Percentiles rank a stretch among this genome's conserved stretches.
phyloP scores from a whole-genome alignment of 2,329 filamentous ascomycete species.

The Elsinoe perseae region DNA sequence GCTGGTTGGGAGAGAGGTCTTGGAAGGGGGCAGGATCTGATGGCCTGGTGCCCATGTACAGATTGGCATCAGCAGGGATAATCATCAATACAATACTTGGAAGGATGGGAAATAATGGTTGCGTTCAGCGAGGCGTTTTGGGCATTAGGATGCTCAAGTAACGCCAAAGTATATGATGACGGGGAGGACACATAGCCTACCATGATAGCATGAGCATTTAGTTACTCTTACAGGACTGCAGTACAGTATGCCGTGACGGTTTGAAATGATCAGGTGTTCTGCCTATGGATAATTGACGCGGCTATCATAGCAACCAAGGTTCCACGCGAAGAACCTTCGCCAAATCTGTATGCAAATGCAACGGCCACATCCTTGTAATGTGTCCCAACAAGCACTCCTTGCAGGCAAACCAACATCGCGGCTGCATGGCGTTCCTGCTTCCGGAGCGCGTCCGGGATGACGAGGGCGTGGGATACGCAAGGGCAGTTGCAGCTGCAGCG shows the following conservation, averaged over 20 bases:
- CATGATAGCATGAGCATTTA: neutral
- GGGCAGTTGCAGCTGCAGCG: neutral
- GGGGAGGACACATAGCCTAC: neutral
- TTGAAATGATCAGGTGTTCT: neutral
- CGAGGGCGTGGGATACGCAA: neutral
- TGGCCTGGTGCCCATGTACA: neutral
- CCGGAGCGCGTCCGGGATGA: neutral
- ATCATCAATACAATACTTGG: neutral
- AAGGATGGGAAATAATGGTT: neutral
- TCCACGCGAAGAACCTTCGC: neutral
- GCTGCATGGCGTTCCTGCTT: conserved; percentile 11
- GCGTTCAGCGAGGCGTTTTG: conserved; percentile 8
- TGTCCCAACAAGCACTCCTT: conserved; percentile 9
- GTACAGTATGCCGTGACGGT: neutral
- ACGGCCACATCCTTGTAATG: neutral
- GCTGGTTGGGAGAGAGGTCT: conserved; percentile 56
- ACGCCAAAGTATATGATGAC: neutral
- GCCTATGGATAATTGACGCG: conserved; percentile 3
- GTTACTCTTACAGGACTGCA: neutral
- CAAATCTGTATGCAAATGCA: neutral
- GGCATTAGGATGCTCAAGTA: neutral
- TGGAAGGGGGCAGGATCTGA: conserved; percentile 46
- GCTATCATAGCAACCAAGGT: neutral
- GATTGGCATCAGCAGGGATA: neutral
- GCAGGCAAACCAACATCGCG: neutral